Evolutionary conservation across 495 filamentous ascomycete species (phyloP).

Genomic region (Glarea lozoyensis): DNA sequence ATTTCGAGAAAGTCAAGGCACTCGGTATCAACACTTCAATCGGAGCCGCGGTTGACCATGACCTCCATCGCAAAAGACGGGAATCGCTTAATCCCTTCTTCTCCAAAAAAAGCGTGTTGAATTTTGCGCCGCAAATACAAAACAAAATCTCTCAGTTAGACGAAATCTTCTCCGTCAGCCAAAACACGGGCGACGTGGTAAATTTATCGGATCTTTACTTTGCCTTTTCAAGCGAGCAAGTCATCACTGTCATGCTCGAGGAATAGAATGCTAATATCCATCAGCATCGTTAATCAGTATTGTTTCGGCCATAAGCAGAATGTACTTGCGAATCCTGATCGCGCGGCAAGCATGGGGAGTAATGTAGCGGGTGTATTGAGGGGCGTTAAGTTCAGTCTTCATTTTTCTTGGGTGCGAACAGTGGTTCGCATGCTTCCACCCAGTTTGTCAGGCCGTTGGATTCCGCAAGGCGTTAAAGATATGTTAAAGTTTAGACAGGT

Average conservation of each 20-base stretch:
- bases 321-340: slow-evolving; percentile 3
- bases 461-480: slow-evolving; percentile 11
- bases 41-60: slow-evolving; percentile 5
- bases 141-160: slow-evolving; percentile 3
- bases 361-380: slow-evolving; percentile 11
- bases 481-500: slow-evolving; percentile 12
- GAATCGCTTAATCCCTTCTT: slow-evolving; percentile 15
- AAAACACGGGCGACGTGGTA: neutral
- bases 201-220: slow-evolving; percentile 14
- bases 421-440: slow-evolving; percentile 9
- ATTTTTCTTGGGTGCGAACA: slow-evolving; percentile 15
- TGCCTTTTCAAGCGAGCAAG: slow-evolving; percentile 13
- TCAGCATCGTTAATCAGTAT: slow-evolving; percentile 12
- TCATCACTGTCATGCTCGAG: neutral
- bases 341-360: slow-evolving; percentile 4
- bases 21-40: slow-evolving; percentile 9
- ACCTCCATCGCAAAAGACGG: slow-evolving; percentile 10
- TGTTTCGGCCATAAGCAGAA: slow-evolving; percentile 12
- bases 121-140: neutral
- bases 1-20: neutral
- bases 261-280: neutral
- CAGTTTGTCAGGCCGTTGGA: slow-evolving; percentile 4
- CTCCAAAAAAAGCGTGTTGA: slow-evolving; percentile 1
- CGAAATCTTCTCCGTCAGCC: neutral
- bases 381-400: slow-evolving; percentile 12